Base-by-base conservation (phyloP, 1,284 basidiomycete species). In the Ceratobasidium sp. region DNA sequence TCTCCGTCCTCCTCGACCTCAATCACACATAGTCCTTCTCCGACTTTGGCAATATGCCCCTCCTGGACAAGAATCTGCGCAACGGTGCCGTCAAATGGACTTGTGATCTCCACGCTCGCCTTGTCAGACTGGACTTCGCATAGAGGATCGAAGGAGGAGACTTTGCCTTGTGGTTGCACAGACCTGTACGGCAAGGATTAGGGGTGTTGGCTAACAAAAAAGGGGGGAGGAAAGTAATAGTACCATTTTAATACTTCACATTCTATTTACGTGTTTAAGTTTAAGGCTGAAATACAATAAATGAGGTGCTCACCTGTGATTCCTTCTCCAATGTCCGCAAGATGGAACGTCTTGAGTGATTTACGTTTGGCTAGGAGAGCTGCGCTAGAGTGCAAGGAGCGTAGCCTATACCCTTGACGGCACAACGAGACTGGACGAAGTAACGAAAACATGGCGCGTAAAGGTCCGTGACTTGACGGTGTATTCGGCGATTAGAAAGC, bases 61-160 rank as follows among this genome's bases (percentile, higher is more conserved):
- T 93, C 93, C 78, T 91, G 86, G 32, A 95, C 93, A 5, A 94
- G 87, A 19, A 97, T 84, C 74, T 91, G 86, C 77, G 87, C 90
- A 61, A 98, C 86, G 43, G 89, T 86, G 1, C 96, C 96, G 44
- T 95, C 91, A 80, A 90, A 96, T 0, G 96, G 95, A 76, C 92
- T 93, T 0, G 96, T 98, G 77, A 98, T 95, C 83, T 98, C 96
- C 34, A 98, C 96, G 80, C 92, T 95, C 1, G 94, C 94, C 84
- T 98, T 98, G 88, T 98, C 96, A 79, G 92, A 95, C 85, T 96
- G 95, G 0, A 98, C 96, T 81, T 98, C 96, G 81, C 95, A 96
- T 2, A 98, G 87, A 0, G 92, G 88, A 78, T 98, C 96, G 82
- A 98, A 98, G 56, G 91, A 88, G 76, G 90, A 87, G 0, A 98